phyloP scores from a whole-genome alignment of 805 yeast species.

The Hanseniaspora osmophila region DNA sequence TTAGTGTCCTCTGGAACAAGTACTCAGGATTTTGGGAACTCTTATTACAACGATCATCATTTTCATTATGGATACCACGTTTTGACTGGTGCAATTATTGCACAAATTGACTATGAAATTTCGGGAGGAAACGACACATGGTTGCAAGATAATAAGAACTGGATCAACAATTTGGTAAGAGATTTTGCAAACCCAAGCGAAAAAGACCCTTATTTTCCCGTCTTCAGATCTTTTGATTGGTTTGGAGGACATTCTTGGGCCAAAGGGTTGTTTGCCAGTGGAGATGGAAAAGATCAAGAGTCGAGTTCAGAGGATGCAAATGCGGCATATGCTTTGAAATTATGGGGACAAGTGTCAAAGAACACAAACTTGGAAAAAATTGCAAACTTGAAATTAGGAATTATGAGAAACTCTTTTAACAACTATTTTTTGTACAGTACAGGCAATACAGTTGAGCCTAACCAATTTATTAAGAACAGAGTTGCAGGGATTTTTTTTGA shows the following conservation, averaged over 20 bases:
- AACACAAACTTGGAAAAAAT: conserved; percentile 39
- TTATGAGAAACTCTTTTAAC: conserved; percentile 41
- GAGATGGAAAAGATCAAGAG: conserved; percentile 69
- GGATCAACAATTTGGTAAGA: conserved; percentile 46
- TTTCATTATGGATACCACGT: conserved; percentile 66
- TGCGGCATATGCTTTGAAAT: conserved; percentile 51
- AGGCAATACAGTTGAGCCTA: conserved; percentile 38
- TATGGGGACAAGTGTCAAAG: conserved; percentile 48
- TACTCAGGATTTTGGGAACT: conserved; percentile 56
- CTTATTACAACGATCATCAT: conserved; percentile 63
- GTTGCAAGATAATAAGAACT: conserved; percentile 34
- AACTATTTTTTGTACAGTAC: conserved; percentile 37
- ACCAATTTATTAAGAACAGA: conserved; percentile 37
- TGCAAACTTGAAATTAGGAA: conserved; percentile 44
- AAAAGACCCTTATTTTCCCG: conserved; percentile 47
- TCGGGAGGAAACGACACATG: conserved; percentile 31
- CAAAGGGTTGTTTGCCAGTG: conserved; percentile 52
- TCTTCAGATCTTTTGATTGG: conserved; percentile 59
- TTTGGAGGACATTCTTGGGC: conserved; percentile 72
- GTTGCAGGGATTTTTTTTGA: conserved; percentile 61
- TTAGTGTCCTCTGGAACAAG: conserved; percentile 51
- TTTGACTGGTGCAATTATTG: conserved; percentile 54
- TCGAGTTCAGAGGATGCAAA: conserved; percentile 65
- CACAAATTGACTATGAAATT: conserved; percentile 35
- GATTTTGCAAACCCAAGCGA: conserved; percentile 51